phyloP scores from a whole-genome alignment of 306 rosid genomes.

The Trifolium dubium region DNA sequence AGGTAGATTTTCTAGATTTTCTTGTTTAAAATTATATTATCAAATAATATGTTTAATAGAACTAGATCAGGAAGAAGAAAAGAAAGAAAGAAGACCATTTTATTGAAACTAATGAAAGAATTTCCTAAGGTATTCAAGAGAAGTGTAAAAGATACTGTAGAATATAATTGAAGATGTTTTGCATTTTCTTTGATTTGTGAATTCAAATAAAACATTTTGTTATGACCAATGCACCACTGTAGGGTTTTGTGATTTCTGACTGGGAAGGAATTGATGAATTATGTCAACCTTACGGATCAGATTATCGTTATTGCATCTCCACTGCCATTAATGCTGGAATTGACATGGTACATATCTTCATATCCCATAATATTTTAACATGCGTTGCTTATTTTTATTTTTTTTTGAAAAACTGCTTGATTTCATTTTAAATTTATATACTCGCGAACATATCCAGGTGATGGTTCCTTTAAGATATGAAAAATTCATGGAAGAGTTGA shows the following conservation, averaged over 20 bases:
- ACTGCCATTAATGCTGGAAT: conserved; percentile 73
- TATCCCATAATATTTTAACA: neutral
- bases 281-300: conserved; percentile 57
- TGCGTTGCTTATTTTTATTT: too few species aligned
- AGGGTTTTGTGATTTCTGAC: conserved; percentile 89
- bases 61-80: neutral
- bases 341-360: conserved; percentile 66
- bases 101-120: neutral
- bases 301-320: conserved; percentile 65
- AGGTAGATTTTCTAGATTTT: conserved; percentile 51
- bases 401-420: too few species aligned
- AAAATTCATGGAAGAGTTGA: conserved; percentile 55
- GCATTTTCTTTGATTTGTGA: too few species aligned
- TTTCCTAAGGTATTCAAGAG: too few species aligned
- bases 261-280: conserved; percentile 76
- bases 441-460: conserved; percentile 57
- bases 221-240: conserved; percentile 32
- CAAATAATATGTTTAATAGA: too few species aligned
- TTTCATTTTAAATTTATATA: neutral
- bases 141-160: neutral
- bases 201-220: neutral
- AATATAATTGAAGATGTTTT: conserved; percentile 19
- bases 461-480: conserved; percentile 68
- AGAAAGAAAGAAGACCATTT: too few species aligned
- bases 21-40: neutral